Evolutionary conservation across 805 yeast species (phyloP), one percentile per base, ranked within the genome.

Genomic region (Kazachstania martiniae): DNA sequence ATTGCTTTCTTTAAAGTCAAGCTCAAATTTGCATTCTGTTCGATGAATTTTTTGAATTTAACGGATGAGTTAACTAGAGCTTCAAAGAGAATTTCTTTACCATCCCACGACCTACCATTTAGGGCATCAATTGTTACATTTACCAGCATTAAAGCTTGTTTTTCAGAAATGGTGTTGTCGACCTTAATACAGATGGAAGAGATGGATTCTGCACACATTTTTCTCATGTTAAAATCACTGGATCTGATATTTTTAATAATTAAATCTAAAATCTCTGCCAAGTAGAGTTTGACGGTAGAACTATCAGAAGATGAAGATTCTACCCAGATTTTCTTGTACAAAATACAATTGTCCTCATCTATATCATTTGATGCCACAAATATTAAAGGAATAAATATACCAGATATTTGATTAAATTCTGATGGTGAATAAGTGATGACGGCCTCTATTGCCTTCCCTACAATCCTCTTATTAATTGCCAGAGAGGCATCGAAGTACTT

Each of bases 61-160:
- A 61, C 46, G 0, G 77, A 49, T 21, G 81, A 62, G 2, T 72
- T 56, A 0, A 82, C 79, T 33, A 87, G 58, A 0, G 95, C 82
- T 23, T 72, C 74, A 13, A 85, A 60, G 1, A 91, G 68, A 18
- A 65, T 55, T 43, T 86, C 95, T 47, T 89, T 89, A 5, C 96
- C 97, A 12, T 67, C 66, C 91, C 95, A 89, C 8, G 89, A 70
- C 38, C 93, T 72, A 1, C 95, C 95, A 34, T 66, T 63, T 34
- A 76, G 65, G 0, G 93, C 73, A 18, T 65, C 66, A 12, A 81
- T 50, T 28, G 84, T 59, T 5, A 74, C 59, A 0, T 61, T 56
- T 36, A 81, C 70, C 12, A 84, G 51, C 12, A 44, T 51, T 2
- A 49, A 49, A 2, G 62, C 47, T 3, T 56, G 51, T 25, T 46